These are phyloP conservation scores for Tolypocladium ophioglossoides DNA, from an alignment of 2,329 filamentous ascomycete genomes.

Conservation along the genomic window DNA sequence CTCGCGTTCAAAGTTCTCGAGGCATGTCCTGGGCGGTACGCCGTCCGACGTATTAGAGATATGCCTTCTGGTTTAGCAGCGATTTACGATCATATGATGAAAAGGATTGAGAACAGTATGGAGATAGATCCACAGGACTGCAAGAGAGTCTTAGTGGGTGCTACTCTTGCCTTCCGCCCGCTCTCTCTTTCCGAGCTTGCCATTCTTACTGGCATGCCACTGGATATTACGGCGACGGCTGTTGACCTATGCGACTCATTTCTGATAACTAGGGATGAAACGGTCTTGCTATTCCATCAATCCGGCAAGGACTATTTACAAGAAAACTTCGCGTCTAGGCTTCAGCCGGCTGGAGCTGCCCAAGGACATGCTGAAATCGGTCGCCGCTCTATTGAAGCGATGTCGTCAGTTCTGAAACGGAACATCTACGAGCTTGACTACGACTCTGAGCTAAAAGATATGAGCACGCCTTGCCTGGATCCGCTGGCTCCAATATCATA, in stretches of 20 bases:
- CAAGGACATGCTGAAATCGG: slow-evolving; percentile 20
- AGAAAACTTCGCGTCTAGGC: neutral
- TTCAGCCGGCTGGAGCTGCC: slow-evolving; percentile 17
- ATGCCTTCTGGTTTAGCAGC: neutral
- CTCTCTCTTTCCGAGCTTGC: neutral
- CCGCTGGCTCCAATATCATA: slow-evolving; percentile 8
- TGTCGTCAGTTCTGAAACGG: slow-evolving; percentile 16
- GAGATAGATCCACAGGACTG: neutral
- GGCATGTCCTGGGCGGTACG: neutral
- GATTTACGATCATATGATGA: neutral
- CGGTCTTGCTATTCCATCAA: neutral
- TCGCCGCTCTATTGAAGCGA: slow-evolving; percentile 18
- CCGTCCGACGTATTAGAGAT: neutral
- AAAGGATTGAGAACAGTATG: neutral
- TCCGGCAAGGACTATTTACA: neutral
- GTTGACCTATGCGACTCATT: neutral
- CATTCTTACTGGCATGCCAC: neutral
- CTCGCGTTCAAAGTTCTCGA: neutral
- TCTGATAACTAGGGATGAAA: neutral
- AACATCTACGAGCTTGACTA: slow-evolving; percentile 23
- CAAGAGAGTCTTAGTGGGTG: neutral
- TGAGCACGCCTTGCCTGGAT: slow-evolving; percentile 5
- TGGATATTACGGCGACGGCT: neutral
- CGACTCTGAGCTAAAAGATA: slow-evolving; percentile 3
- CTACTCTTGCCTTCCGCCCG: neutral